A percentile compares a stretch with the other conserved stretches of the same genome.
These are phyloP conservation scores for Neopestalotiopsis sp. DNA, from an alignment of 2,329 filamentous ascomycete genomes.

Conservation along the genomic window DNA sequence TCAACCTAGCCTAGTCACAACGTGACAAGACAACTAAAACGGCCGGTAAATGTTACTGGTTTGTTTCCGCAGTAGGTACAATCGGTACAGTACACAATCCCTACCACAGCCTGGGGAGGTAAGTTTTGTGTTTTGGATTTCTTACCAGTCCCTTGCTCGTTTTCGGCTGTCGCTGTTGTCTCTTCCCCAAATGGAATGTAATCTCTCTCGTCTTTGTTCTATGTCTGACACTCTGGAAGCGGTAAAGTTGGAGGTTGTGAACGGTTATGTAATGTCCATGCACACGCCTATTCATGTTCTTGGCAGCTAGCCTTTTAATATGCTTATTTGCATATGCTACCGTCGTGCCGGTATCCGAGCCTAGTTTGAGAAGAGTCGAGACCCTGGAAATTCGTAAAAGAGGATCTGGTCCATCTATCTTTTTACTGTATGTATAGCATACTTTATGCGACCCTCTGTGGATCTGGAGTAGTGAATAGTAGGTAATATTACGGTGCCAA, in stretches of 20 bases:
- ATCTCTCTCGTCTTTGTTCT: not conserved
- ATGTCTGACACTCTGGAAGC: not conserved
- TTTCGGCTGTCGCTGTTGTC: not conserved
- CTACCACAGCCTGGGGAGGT: no score
- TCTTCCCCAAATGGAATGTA: not conserved
- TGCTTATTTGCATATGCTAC: constrained; percentile 1
- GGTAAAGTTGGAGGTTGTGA: not conserved
- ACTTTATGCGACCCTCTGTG: not conserved
- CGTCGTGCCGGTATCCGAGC: not conserved
- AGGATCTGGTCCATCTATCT: not conserved
- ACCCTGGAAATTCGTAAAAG: constrained; percentile 4
- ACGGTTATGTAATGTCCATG: not conserved
- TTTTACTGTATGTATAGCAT: not conserved
- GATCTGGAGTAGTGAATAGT: not conserved
- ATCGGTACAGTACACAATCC: no score
- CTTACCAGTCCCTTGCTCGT: not conserved
- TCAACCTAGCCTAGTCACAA: not conserved
- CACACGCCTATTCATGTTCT: not conserved
- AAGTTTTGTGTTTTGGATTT: no score
- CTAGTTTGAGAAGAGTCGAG: not conserved
- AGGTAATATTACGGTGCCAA: not conserved
- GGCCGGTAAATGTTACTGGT: not conserved
- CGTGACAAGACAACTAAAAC: constrained; percentile 1
- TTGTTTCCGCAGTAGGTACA: no score
- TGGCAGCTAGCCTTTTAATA: not conserved